Evolutionary conservation across 768 basidiomycete species (phyloP), one percentile per base, ranked within the genome.

Genomic region (Clavaria fumosa): DNA sequence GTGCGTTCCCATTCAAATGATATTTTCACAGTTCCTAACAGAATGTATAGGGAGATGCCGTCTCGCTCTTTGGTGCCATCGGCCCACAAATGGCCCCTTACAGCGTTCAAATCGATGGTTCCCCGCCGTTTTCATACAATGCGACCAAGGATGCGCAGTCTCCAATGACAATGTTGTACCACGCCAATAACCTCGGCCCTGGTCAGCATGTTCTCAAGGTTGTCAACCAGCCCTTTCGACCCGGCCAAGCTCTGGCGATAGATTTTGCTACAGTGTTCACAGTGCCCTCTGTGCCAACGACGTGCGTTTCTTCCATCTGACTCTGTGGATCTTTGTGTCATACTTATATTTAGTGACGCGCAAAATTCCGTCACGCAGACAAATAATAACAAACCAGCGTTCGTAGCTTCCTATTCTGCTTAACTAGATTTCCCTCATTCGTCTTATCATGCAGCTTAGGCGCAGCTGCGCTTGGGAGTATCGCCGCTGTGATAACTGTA

Each of bases 211-310:
- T 19, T 4, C 15, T 42, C 3, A 38, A 30, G 19, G 6, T 42
- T 9, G 30, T 23, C 9, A 42, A 42, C 18, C n/a, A 23, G 20
- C 41, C 41, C 2, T n/a, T 23, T 9, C 12, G 9, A 5, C 12
- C 20, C 4, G 37, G 37, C 5, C 27, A 38, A 38, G 37, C 27
- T 14, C 15, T 42, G 23, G 17, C 24, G 11, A 24, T 42, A 9
- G 41, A 42, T 31, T 42, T 28, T 42, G 41, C 41, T n/a, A n/a
- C 32, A 17, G 27, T 42, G 14, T 34, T 11, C 19, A 20, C 12
- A 4, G 33, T 34, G 5, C 33, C 33, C 12, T 34, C 33, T 12
- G 33, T 20, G 11, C 5, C 33, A 12, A 34, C 15, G n/a, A 31
- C 30, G 30, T 31, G 30, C 4, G 30, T 31, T n/a, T n/a, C 7